phyloP scores from a whole-genome alignment of 2,329 filamentous ascomycete genomes.

The Aquanectria penicillioides region DNA sequence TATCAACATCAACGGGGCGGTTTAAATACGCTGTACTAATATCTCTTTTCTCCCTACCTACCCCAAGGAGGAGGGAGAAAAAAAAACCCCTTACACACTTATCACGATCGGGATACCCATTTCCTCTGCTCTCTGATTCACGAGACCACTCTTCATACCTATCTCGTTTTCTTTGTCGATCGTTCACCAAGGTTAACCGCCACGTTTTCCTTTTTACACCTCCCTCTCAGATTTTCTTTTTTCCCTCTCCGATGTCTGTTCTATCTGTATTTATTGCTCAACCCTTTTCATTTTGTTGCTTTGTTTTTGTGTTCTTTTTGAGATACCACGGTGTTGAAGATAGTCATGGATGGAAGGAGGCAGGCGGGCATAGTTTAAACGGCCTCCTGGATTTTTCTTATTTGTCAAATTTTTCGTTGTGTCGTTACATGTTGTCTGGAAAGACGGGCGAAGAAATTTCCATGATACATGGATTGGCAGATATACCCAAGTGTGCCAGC shows the following conservation, averaged over 20 bases:
- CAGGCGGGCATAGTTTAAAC: constrained; percentile 12
- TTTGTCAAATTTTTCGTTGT: constrained; percentile 5
- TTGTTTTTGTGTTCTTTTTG: constrained; percentile 34
- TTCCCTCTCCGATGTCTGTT: constrained; percentile 9
- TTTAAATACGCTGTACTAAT: constrained; percentile 39
- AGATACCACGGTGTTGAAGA: constrained; percentile 41
- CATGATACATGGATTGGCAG: constrained; percentile 13
- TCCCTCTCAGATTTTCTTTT: constrained; percentile 15
- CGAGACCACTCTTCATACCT: constrained; percentile 27
- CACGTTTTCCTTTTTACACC: constrained; percentile 20
- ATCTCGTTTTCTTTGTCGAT: constrained; percentile 15
- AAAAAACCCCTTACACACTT: constrained; percentile 16
- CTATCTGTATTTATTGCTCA: constrained; percentile 4
- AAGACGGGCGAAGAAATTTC: constrained; percentile 3
- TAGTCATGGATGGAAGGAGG: constrained; percentile 4
- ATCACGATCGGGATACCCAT: constrained; percentile 38
- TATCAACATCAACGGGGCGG: constrained; percentile 19
- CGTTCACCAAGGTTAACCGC: constrained; percentile 6
- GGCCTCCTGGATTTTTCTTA: constrained; percentile 1
- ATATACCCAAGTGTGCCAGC: constrained; percentile 24
- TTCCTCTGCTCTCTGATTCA: constrained; percentile 34
- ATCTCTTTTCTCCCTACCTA: constrained; percentile 23
- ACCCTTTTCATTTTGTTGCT: constrained; percentile 9
- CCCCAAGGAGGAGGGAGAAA: constrained; percentile 32
- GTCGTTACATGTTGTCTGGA: constrained; percentile 3